Evolutionary conservation across 2,329 filamentous ascomycete genomes (phyloP), one percentile per base, ranked within the genome.

Genomic region (Alternaria sp.): DNA sequence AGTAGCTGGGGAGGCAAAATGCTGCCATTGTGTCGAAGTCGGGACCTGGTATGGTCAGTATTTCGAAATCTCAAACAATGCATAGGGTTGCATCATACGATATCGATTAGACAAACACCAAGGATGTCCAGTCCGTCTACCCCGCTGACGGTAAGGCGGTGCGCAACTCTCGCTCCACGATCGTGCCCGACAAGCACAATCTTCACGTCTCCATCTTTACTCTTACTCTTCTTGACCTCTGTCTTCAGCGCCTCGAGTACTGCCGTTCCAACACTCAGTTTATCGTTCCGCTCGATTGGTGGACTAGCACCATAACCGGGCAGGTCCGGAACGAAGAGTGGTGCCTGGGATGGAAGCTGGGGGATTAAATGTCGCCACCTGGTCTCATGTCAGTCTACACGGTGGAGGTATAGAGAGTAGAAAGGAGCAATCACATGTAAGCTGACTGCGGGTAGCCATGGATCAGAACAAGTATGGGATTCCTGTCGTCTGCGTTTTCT

Each of bases 101-200:
- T 77, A 18, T 77, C 75, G 5, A 76, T 71, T 5, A 77, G 38
- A 46, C 65, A 69, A 4, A 73, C 62, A 9, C 66, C 74, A n/a
- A 58, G 39, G 51, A 76, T 83, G 18, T 68, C 62, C 1, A 86
- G 76, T 11, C 80, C 78, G 0, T 70, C 57, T 0, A 80, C 78
- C 39, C 81, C 79, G 54, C 84, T 82, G 16, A 86, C 84, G 38
- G 81, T 81, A 0, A 88, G 75, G 57, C 84, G 84, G 63, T 88
- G 86, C 0, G 84, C 79, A 3, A 88, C 81, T 30, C 85, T 77
- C 0, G 83, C 86, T 4, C 86, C 86, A 39, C 86, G 82, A 68
- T 88, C 86, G 66, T 88, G 86, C 0, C 81, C 84, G 57, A 84
- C 84, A 20, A 88, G 60, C 1, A 77, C 42, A 6, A 76, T 57